Evolutionary conservation across 306 rosid species (phyloP).

Genomic region (Hippophae tibetana): DNA sequence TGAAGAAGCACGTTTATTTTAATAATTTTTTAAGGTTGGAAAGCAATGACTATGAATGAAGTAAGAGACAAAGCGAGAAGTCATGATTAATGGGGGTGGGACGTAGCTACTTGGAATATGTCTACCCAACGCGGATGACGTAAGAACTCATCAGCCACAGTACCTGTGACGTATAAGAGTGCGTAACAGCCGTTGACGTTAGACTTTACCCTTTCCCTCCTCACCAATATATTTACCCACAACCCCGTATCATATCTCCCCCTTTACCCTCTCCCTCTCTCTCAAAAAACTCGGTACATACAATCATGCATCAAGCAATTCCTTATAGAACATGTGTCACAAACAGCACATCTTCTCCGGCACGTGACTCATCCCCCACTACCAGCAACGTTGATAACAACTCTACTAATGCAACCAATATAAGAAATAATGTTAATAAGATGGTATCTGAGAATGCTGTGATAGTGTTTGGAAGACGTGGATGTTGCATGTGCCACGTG

Average conservation of each 20-base stretch:
- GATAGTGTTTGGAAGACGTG: conserved; percentile 53
- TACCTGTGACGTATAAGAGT: conserved; percentile 36
- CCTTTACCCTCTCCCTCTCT: conserved; percentile 4
- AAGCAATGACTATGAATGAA: no score
- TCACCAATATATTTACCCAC: neutral
- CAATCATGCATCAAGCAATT: conserved; percentile 67
- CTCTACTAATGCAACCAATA: neutral
- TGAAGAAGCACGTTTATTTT: neutral
- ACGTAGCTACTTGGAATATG: conserved; percentile 30
- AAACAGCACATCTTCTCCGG: conserved; percentile 1
- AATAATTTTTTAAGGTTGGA: neutral
- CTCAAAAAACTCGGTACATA: neutral
- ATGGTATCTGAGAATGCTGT: conserved; percentile 64
- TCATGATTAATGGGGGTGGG: conserved; percentile 4
- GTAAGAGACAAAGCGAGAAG: neutral
- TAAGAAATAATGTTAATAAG: conserved; percentile 5
- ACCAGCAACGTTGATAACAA: neutral
- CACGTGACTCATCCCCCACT: neutral
- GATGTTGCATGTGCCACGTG: conserved; percentile 90
- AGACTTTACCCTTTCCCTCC: conserved; percentile 19
- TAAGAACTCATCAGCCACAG: conserved; percentile 35
- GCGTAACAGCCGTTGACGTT: conserved; percentile 68
- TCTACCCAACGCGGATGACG: conserved; percentile 29
- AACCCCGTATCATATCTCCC: conserved; percentile 2
- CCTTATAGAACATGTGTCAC: conserved; percentile 40